phyloP scores from a whole-genome alignment of 305 asterid species.

The Ajuga reptans region DNA sequence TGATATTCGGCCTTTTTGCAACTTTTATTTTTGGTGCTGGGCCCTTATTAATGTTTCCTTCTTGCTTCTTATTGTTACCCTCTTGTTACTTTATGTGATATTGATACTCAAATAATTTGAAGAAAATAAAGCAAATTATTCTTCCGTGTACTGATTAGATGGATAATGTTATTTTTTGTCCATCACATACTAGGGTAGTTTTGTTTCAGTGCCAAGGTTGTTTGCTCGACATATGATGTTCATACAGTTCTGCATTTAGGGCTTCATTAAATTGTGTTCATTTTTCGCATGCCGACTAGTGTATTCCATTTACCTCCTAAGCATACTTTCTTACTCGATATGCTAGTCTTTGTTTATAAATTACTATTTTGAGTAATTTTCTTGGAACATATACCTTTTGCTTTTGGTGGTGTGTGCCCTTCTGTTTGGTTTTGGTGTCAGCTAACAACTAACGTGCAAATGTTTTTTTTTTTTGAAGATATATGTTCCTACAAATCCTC shows the following conservation, averaged over 20 bases:
- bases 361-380: slow-evolving; percentile 9
- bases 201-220: neutral
- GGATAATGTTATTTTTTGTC: neutral
- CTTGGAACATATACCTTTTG: neutral
- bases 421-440: slow-evolving; percentile 3
- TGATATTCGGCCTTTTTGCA: neutral
- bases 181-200: neutral
- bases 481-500: slow-evolving; percentile 73
- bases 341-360: slow-evolving; percentile 1
- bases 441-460: neutral
- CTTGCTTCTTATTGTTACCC: neutral
- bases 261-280: neutral
- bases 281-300: neutral
- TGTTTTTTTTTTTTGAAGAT: slow-evolving; percentile 35
- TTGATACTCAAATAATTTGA: neutral
- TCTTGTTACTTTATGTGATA: neutral
- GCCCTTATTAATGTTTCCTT: neutral
- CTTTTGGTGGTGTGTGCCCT: neutral
- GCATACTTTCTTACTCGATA: neutral
- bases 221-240: neutral
- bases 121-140: neutral
- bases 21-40: neutral
- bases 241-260: neutral
- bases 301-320: neutral
- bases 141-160: neutral